These are phyloP conservation scores for Dacryopinax spathularia DNA, from an alignment of 768 basidiomycete species.

Conservation along the genomic window DNA sequence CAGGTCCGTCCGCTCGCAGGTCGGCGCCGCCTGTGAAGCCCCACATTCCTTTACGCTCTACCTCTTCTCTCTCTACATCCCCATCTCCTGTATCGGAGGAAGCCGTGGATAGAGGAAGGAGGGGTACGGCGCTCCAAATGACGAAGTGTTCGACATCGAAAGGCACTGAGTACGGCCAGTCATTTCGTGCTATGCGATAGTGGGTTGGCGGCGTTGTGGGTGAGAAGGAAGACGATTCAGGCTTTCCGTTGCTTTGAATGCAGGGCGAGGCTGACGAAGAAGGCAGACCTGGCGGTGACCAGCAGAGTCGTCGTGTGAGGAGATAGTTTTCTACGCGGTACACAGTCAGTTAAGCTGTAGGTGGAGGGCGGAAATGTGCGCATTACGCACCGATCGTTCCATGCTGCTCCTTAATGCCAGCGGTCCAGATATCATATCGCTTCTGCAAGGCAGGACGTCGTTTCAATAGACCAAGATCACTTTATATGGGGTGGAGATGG, in stretches of 20 bases:
- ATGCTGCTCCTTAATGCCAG: constrained; percentile 40
- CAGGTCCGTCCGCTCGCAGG: constrained; percentile 35
- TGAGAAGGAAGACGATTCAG: constrained; percentile 11
- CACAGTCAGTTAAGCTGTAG: not conserved
- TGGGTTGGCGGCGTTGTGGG: constrained; percentile 23
- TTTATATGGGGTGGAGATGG: constrained; percentile 25
- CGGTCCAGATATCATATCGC: constrained; percentile 48
- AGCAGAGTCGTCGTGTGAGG: constrained; percentile 51
- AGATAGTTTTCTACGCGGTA: constrained; percentile 51
- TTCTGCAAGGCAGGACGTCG: constrained; percentile 54
- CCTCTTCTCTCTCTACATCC: constrained; percentile 22
- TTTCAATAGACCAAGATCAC: constrained; percentile 68
- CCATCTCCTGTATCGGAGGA: too few species aligned
- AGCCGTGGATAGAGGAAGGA: constrained; percentile 47
- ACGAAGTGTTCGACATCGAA: constrained; percentile 57
- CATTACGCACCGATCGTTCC: constrained; percentile 46
- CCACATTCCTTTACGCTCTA: constrained; percentile 65
- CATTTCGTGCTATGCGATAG: constrained; percentile 70
- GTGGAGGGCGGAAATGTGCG: not conserved
- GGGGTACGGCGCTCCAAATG: constrained; percentile 63
- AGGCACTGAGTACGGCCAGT: constrained; percentile 85
- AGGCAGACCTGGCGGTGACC: constrained; percentile 33
- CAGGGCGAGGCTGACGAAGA: too few species aligned
- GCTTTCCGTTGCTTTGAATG: too few species aligned
- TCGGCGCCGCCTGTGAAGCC: constrained; percentile 55